These are phyloP conservation scores for Favolaschia claudopus DNA, from an alignment of 768 basidiomycete genomes.

Conservation along the genomic window DNA sequence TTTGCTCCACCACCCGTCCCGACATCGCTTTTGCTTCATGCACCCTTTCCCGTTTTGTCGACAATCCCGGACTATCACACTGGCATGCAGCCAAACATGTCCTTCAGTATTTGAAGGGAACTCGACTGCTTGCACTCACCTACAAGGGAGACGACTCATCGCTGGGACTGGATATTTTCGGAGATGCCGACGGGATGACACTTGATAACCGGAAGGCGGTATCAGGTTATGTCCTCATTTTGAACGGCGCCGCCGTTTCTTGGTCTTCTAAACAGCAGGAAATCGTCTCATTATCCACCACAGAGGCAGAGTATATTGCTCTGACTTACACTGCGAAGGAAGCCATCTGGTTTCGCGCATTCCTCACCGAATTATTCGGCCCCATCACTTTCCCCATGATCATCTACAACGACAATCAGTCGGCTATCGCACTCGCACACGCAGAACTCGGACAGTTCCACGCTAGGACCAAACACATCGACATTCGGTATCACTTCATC, in stretches of 20 bases:
- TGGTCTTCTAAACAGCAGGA: slow-evolving; percentile 40
- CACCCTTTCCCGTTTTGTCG: slow-evolving; percentile 1
- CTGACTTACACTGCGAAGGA: slow-evolving; percentile 25
- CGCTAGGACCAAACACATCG: slow-evolving; percentile 13
- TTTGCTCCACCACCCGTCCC: background rate
- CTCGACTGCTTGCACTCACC: slow-evolving; percentile 1
- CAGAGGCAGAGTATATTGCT: slow-evolving; percentile 13
- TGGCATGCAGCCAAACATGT: slow-evolving; percentile 12
- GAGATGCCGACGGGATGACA: slow-evolving; percentile 14
- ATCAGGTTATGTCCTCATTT: slow-evolving; percentile 9
- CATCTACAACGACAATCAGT: slow-evolving; percentile 18
- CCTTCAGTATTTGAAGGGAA: slow-evolving; percentile 15
- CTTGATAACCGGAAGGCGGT: slow-evolving; percentile 8
- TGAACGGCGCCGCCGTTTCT: slow-evolving; percentile 30
- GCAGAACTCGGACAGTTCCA: slow-evolving; percentile 13
- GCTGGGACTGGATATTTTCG: slow-evolving; percentile 3
- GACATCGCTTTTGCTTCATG: background rate
- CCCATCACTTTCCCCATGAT: slow-evolving; percentile 18
- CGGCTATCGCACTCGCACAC: slow-evolving; percentile 5
- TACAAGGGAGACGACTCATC: slow-evolving; percentile 1
- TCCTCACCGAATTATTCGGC: slow-evolving; percentile 30
- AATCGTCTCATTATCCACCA: slow-evolving; percentile 20
- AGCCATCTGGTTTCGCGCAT: slow-evolving; percentile 31
- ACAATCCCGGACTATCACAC: slow-evolving; percentile 3
- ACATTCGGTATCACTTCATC: slow-evolving; percentile 17